phyloP scores from a whole-genome alignment of 2,329 filamentous ascomycete genomes.

The Colletotrichum simmondsii region DNA sequence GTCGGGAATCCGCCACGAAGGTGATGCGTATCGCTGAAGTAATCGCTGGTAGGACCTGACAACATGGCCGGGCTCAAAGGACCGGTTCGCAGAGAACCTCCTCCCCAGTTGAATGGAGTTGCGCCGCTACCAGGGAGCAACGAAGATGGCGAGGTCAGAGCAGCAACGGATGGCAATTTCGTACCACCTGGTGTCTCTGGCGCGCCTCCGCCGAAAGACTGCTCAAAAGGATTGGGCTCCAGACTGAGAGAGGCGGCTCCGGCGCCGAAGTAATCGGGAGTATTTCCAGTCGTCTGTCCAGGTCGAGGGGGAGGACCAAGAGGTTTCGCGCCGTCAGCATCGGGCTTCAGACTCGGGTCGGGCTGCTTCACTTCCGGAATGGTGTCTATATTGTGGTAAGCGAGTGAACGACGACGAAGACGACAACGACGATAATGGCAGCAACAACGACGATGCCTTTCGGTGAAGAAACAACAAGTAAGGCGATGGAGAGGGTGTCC shows the following conservation, averaged over 20 bases:
- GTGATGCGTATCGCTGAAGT: constrained; percentile 84
- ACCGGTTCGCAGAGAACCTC: constrained; percentile 87
- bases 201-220: constrained; percentile 80
- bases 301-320: constrained; percentile 79
- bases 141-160: constrained; percentile 89
- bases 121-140: constrained; percentile 79
- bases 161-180: constrained; percentile 88
- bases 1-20: constrained; percentile 89
- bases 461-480: constrained; percentile 26
- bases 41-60: constrained; percentile 85
- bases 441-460: constrained; percentile 31
- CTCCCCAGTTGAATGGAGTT: constrained; percentile 81
- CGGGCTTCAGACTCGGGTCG: constrained; percentile 61
- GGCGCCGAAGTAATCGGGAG: constrained; percentile 76
- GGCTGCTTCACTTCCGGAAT: constrained; percentile 60
- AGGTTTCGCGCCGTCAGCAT: constrained; percentile 71
- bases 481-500: constrained; percentile 15
- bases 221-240: constrained; percentile 97
- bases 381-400: constrained; percentile 49
- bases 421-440: constrained; percentile 20
- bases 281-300: constrained; percentile 62
- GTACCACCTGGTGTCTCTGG: constrained; percentile 85
- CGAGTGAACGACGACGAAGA: constrained; percentile 20
- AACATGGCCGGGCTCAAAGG: constrained; percentile 98
- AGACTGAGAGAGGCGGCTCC: constrained; percentile 70